phyloP scores from a whole-genome alignment of 2,329 filamentous ascomycete genomes.

The Plenodomus lindquistii region DNA sequence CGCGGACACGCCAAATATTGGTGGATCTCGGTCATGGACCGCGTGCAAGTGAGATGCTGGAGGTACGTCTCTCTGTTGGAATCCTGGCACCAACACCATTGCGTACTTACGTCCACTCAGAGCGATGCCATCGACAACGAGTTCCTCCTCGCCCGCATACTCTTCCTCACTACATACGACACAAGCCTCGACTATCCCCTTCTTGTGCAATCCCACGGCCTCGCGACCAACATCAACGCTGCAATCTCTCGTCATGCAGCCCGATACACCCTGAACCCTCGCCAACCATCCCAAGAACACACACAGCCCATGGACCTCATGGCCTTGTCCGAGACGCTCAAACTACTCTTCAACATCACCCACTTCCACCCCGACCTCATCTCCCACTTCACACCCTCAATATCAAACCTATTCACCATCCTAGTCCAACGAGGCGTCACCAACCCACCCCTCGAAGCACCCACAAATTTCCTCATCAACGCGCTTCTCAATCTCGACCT shows the following conservation, averaged over 20 bases:
- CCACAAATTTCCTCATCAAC: slow-evolving; percentile 75
- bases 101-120: slow-evolving; percentile 34
- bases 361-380: slow-evolving; percentile 69
- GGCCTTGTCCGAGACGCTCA: slow-evolving; percentile 82
- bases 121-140: slow-evolving; percentile 79
- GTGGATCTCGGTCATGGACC: slow-evolving; percentile 70
- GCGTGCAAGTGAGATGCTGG: slow-evolving; percentile 71
- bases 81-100: too few species aligned
- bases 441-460: slow-evolving; percentile 70
- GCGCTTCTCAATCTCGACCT: slow-evolving; percentile 79
- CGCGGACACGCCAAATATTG: slow-evolving; percentile 70
- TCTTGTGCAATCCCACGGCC: slow-evolving; percentile 66
- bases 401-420: slow-evolving; percentile 72
- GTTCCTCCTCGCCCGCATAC: slow-evolving; percentile 77
- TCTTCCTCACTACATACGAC: slow-evolving; percentile 80
- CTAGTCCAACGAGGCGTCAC: slow-evolving; percentile 64
- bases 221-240: slow-evolving; percentile 69
- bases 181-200: slow-evolving; percentile 68
- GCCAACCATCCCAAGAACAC: slow-evolving; percentile 28
- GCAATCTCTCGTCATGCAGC: slow-evolving; percentile 69
- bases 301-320: slow-evolving; percentile 70
- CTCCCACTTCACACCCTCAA: slow-evolving; percentile 66
- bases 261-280: slow-evolving; percentile 48
- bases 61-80: slow-evolving; percentile 45
- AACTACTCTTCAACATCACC: slow-evolving; percentile 86